Evolutionary conservation across 2,329 filamentous ascomycete genomes (phyloP), one percentile per base, ranked within the genome.

Genomic region (Beauveria caledonica): DNA sequence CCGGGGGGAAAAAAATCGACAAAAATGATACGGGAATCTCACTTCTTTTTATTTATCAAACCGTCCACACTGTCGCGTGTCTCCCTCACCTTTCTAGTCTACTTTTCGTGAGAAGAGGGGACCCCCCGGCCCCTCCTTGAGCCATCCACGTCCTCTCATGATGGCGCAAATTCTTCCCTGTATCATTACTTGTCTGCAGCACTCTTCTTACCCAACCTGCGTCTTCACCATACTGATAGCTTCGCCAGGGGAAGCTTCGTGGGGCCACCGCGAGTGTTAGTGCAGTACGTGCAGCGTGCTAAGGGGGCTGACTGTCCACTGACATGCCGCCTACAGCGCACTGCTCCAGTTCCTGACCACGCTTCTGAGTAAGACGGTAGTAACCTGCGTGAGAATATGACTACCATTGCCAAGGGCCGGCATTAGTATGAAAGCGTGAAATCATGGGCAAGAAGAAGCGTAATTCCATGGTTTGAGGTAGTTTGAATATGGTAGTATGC

Each of bases 351-450:
- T 11, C 23, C 48, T 33, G 48, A 6, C 25, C 13, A 36, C 10
- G 33, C 27, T 27, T 59, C 48, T 59, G 57, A 59, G 57, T 59
- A 59, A 59, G 57, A 59, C 39, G 48, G 57, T 59, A 52, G 57
- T 59, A 59, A 59, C 57, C 57, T 45, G 57, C 48, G 57, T 59
- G 57, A 59, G 57, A 59, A 50, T 59, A 23, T 59, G 55, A 58
- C 55, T 50, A 56, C 36, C 23, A n/a, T 23, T 25, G 33, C 45
- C 55, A 58, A 58, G 55, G 44, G 29, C 33, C 29, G 33, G 45
- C 21, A 58, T 50, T 50, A 45, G 55, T 42, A 36, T 36, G 11
- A n/a, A n/a, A n/a, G 33, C 13, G 15, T 36, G 33, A 36, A 36
- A 36, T 11, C 33, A 36, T 36, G 33, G 33, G 13, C 33, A 36